These are phyloP conservation scores for Epichloe elymi DNA, from an alignment of 2,329 filamentous ascomycete species.

Conservation along the genomic window DNA sequence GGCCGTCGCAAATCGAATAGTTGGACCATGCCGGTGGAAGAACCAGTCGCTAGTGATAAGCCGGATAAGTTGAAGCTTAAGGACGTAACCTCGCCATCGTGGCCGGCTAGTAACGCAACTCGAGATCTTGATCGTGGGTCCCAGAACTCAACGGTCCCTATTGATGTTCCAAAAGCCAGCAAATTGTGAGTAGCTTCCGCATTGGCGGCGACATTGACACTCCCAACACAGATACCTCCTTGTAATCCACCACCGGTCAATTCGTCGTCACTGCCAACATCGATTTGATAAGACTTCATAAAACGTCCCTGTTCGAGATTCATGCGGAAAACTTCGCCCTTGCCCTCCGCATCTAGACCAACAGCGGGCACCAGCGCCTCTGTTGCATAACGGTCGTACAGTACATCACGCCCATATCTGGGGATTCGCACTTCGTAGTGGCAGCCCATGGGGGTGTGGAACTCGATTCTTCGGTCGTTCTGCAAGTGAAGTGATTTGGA, in stretches of 20 bases:
- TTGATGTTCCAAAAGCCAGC: conserved; percentile 81
- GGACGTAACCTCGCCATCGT: conserved; percentile 67
- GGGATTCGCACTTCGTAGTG: conserved; percentile 86
- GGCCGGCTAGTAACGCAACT: conserved; percentile 60
- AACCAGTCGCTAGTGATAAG: conserved; percentile 72
- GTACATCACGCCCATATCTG: conserved; percentile 78
- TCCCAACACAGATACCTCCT: conserved; percentile 72
- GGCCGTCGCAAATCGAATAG: conserved; percentile 88
- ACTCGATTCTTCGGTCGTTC: conserved; percentile 79
- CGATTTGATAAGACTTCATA: conserved; percentile 86
- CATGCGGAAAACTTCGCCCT: conserved; percentile 83
- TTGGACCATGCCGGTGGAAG: conserved; percentile 76
- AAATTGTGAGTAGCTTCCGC: conserved; percentile 85
- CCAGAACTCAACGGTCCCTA: conserved; percentile 97
- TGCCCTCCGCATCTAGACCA: conserved; percentile 71
- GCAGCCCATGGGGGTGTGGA: conserved; percentile 78
- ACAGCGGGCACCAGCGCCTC: conserved; percentile 82
- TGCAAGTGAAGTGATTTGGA: conserved; percentile 91
- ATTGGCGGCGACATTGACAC: conserved; percentile 76
- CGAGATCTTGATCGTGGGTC: conserved; percentile 74
- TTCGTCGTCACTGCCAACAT: conserved; percentile 74
- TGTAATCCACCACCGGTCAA: conserved; percentile 62
- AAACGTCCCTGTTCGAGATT: conserved; percentile 88
- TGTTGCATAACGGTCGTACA: conserved; percentile 69
- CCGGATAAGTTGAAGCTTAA: conserved; percentile 77